Conservation (phyloP, 2,329 filamentous ascomycete genomes). For the Arthroderma sp. region DNA sequence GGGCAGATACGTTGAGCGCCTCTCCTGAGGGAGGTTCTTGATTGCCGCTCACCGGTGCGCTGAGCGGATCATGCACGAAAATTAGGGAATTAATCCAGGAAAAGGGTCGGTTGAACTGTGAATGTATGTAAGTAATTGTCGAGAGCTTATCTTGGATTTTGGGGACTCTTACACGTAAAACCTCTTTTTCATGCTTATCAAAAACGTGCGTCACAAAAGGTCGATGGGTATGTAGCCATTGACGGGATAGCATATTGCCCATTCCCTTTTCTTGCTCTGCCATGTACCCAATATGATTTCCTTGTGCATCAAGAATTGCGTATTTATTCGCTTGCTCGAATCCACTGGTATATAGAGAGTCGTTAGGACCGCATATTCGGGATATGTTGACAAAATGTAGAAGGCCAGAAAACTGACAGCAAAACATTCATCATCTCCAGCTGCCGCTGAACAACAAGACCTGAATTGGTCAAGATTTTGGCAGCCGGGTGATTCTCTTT, state of each 20-base stretch:
- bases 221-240: slow-evolving; percentile 49
- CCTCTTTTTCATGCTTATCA: slow-evolving; percentile 46
- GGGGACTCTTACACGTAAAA: slow-evolving; percentile 35
- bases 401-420: slow-evolving; percentile 24
- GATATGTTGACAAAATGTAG: not conserved
- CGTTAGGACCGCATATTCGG: not conserved
- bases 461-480: slow-evolving; percentile 46
- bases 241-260: slow-evolving; percentile 42
- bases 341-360: slow-evolving; percentile 25
- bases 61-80: slow-evolving; percentile 42
- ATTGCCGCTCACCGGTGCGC: slow-evolving; percentile 30
- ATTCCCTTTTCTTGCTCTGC: slow-evolving; percentile 50
- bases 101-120: slow-evolving; percentile 48
- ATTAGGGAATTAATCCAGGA: slow-evolving; percentile 50
- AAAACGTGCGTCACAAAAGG: slow-evolving; percentile 55
- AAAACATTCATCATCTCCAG: slow-evolving; percentile 55
- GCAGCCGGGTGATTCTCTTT: slow-evolving; percentile 46
- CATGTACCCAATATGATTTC: slow-evolving; percentile 51
- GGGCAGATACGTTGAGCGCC: slow-evolving; percentile 39
- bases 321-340: slow-evolving; percentile 57
- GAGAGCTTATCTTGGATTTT: not conserved
- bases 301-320: slow-evolving; percentile 50
- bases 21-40: slow-evolving; percentile 34
- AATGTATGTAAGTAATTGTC: slow-evolving; percentile 6
- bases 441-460: slow-evolving; percentile 49